phyloP scores from a whole-genome alignment of 2,329 filamentous ascomycete species.

The Aureobasidium sp. region DNA sequence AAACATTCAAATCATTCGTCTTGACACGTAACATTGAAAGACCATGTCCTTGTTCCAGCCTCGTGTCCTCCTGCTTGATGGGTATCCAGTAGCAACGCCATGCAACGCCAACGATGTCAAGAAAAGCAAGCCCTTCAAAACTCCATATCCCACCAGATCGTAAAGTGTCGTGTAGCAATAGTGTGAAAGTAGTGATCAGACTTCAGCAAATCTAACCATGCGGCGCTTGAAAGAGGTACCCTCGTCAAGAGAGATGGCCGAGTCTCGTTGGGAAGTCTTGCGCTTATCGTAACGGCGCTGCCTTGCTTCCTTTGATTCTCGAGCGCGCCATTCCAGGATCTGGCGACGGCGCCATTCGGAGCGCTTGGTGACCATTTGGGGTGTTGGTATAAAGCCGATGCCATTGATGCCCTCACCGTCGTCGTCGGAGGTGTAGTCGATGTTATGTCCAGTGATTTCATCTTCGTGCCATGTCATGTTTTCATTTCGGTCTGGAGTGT shows the following conservation, averaged over 20 bases:
- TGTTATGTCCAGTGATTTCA: slow-evolving; percentile 55
- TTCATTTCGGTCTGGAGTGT: slow-evolving; percentile 14
- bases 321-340: slow-evolving; percentile 51
- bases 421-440: slow-evolving; percentile 44
- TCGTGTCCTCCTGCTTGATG: not conserved
- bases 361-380: slow-evolving; percentile 51
- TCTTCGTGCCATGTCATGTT: slow-evolving; percentile 50
- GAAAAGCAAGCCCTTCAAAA: not conserved
- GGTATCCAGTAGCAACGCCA: slow-evolving; percentile 8
- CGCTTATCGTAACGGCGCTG: slow-evolving; percentile 50
- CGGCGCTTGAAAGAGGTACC: slow-evolving; percentile 14
- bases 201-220: slow-evolving; percentile 18
- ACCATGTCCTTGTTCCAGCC: not conserved
- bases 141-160: not conserved
- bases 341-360: slow-evolving; percentile 52
- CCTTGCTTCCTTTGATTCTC: slow-evolving; percentile 53
- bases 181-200: not conserved
- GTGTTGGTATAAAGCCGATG: slow-evolving; percentile 55
- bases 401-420: slow-evolving; percentile 60
- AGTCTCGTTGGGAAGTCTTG: slow-evolving; percentile 19
- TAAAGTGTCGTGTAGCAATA: not conserved
- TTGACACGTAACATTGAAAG: not conserved
- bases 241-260: slow-evolving; percentile 11
- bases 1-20: not conserved
- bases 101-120: not conserved